These are phyloP conservation scores for Leishmania turanica DNA, from an alignment of 208 protist genomes.

Conservation along the genomic window DNA sequence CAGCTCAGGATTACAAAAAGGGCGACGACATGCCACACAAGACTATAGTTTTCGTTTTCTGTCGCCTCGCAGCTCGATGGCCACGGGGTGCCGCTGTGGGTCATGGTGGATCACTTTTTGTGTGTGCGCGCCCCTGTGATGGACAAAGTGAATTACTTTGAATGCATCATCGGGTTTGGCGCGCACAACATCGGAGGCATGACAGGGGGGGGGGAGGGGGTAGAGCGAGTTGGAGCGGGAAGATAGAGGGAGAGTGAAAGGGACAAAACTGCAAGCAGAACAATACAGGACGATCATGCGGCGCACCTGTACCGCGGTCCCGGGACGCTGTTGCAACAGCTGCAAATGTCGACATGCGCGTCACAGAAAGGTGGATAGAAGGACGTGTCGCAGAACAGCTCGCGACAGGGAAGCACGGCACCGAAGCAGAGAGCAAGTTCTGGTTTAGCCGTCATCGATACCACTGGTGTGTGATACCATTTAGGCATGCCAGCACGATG, in stretches of 20 bases:
- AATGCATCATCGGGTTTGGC: neutral
- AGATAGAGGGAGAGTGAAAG: neutral
- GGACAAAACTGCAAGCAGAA: neutral
- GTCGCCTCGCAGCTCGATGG: conserved; percentile 6
- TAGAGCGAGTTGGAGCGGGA: too few relatives aligned
- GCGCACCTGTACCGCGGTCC: neutral
- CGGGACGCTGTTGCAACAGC: neutral
- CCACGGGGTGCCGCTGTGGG: neutral
- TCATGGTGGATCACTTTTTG: neutral
- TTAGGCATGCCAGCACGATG: neutral
- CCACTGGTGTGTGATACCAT: neutral
- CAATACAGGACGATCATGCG: neutral
- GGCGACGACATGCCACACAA: conserved; percentile 22
- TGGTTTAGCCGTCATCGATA: neutral
- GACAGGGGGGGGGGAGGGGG: neutral
- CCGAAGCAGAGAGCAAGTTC: neutral
- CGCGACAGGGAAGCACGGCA: neutral
- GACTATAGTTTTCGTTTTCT: conserved; percentile 18
- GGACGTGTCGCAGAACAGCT: neutral
- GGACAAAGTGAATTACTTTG: neutral
- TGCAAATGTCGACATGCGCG: neutral
- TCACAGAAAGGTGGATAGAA: neutral
- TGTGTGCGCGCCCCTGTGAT: neutral
- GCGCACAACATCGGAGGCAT: neutral
- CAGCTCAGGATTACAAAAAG: conserved; percentile 19